Evolutionary conservation across 1,139 yeast species (phyloP).

Genomic region (Geotrichum candidum): DNA sequence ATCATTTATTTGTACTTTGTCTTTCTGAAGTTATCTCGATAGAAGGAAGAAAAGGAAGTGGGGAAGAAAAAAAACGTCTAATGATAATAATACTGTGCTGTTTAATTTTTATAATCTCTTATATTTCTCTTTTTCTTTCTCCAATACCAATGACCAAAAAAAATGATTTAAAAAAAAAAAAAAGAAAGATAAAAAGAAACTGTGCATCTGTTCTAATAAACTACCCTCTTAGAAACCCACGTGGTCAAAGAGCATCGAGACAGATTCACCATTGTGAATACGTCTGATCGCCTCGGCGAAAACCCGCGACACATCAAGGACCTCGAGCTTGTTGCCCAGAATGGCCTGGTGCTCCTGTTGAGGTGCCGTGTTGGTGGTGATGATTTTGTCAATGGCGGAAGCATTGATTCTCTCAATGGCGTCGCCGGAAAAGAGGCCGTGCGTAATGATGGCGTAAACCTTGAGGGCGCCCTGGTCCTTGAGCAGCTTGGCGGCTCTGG

Average conservation of each 20-base stretch:
- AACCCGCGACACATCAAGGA: slow-evolving; percentile 78
- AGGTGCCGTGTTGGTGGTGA: slow-evolving; percentile 92
- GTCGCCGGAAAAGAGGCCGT: slow-evolving; percentile 89
- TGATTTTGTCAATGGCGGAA: slow-evolving; percentile 72
- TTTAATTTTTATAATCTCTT: neutral
- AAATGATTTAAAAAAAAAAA: slow-evolving; percentile 1
- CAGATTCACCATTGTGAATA: slow-evolving; percentile 94
- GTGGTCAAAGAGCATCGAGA: slow-evolving; percentile 87
- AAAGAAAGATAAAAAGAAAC: slow-evolving; percentile 1
- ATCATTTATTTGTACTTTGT: slow-evolving; percentile 29
- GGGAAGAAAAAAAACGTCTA: neutral
- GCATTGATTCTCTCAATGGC: slow-evolving; percentile 67
- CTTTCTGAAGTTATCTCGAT: slow-evolving; percentile 4
- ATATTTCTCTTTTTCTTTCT: neutral
- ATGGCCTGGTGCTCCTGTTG: slow-evolving; percentile 53
- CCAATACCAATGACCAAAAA: too few species aligned
- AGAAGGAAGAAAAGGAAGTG: neutral
- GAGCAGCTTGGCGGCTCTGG: slow-evolving; percentile 83
- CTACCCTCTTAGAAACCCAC: slow-evolving; percentile 22
- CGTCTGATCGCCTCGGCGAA: slow-evolving; percentile 94
- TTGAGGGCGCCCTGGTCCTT: slow-evolving; percentile 88
- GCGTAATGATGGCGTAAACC: slow-evolving; percentile 86
- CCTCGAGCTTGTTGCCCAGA: slow-evolving; percentile 61
- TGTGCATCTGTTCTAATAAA: neutral
- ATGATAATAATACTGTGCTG: neutral